These are phyloP conservation scores for Diplodia mutila DNA, from an alignment of 2,329 filamentous ascomycete genomes.

Conservation along the genomic window DNA sequence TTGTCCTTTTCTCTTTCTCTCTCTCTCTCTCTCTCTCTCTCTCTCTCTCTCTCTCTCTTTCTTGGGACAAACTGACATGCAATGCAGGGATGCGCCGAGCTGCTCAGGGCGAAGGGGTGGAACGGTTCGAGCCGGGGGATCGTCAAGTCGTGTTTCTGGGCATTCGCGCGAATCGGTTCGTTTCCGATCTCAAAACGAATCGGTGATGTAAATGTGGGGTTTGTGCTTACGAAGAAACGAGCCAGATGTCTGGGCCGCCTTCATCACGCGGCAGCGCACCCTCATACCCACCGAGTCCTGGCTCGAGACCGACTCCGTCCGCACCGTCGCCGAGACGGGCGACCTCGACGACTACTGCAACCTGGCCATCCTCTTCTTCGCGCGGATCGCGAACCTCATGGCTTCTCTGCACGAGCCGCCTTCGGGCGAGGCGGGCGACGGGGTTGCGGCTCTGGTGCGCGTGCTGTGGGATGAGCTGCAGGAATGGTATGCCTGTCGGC, in stretches of 20 bases:
- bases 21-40: too few relatives aligned
- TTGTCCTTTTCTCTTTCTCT: too few relatives aligned
- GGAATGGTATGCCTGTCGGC: not conserved
- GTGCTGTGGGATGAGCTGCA: not conserved
- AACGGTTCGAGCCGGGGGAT: not conserved
- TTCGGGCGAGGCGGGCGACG: not conserved
- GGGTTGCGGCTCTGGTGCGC: not conserved
- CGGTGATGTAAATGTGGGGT: too few relatives aligned
- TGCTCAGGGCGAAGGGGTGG: not conserved
- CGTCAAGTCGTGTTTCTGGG: constrained; percentile 8
- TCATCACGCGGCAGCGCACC: not conserved
- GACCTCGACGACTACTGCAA: constrained; percentile 2
- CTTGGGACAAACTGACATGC: too few relatives aligned
- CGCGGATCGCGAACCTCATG: not conserved
- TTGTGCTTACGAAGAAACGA: too few relatives aligned
- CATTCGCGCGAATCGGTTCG: constrained; percentile 13
- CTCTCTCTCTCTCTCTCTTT: too few relatives aligned
- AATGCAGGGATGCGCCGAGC: constrained; percentile 4
- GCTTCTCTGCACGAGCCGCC: not conserved
- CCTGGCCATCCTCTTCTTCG: constrained; percentile 3
- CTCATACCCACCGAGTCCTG: constrained; percentile 9
- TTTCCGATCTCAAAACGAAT: too few relatives aligned
- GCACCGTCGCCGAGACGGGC: not conserved
- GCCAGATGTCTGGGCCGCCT: constrained; percentile 16
- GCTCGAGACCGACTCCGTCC: not conserved